Conservation (phyloP, 768 basidiomycete genomes). For the Amanita phalloides region DNA sequence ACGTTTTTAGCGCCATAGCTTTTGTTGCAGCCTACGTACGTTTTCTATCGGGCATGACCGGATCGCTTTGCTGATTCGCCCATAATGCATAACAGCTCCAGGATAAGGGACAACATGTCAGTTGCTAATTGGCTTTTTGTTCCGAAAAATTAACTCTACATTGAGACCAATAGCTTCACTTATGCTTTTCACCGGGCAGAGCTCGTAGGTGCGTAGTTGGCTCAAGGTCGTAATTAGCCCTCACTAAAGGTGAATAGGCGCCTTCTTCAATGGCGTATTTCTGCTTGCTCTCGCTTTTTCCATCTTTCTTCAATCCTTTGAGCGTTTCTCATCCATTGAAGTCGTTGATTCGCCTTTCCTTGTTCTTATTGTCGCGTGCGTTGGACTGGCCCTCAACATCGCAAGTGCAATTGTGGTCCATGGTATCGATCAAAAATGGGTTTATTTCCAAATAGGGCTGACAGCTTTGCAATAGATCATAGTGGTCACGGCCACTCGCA, state of each 20-base stretch:
- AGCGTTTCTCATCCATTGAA: constrained; percentile 40
- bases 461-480: constrained; percentile 20
- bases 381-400: constrained; percentile 37
- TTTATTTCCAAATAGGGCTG: neutral
- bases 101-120: constrained; percentile 31
- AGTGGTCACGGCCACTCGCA: constrained; percentile 28
- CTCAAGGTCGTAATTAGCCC: neutral
- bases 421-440: constrained; percentile 15
- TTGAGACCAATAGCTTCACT: constrained; percentile 37
- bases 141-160: neutral
- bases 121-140: constrained; percentile 6
- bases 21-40: constrained; percentile 35
- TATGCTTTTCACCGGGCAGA: constrained; percentile 48
- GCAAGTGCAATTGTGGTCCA: constrained; percentile 39
- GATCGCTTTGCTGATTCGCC: neutral
- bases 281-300: constrained; percentile 41
- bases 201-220: constrained; percentile 31
- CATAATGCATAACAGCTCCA: constrained; percentile 25
- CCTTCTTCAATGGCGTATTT: constrained; percentile 46
- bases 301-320: constrained; percentile 41
- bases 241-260: constrained; percentile 20
- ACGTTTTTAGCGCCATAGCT: constrained; percentile 27
- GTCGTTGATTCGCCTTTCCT: constrained; percentile 29
- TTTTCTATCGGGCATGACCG: constrained; percentile 3
- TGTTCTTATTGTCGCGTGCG: constrained; percentile 36